Base-by-base conservation (phyloP, 306 rosid species). In the Boehmeria nivea region DNA sequence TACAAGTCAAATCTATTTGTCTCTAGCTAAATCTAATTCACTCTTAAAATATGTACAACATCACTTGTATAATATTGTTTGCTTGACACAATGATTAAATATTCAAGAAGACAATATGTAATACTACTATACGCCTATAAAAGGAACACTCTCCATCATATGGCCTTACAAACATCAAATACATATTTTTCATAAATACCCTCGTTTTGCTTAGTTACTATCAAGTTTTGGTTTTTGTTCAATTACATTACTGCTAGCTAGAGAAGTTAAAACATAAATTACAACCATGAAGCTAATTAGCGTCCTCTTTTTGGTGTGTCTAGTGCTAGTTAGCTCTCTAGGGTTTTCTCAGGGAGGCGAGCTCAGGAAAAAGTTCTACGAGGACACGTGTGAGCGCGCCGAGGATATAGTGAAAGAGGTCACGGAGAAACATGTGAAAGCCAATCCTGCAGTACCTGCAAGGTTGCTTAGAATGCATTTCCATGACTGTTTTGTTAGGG, bases 401-500 rank as follows among this genome's bases (percentile, higher is more conserved):
- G 90, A 83, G 66, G 11, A 65, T 1, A 71, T 77, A 43, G 66
- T 83, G 24, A 34, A 53, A 40, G 53, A 27, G 13, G 57, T 54
- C 22, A 72, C 63, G 12, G 55, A 43, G 39, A 17, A 75, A 14
- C 76, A 57, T 56, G 87, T 80, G 38, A 54, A 60, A 12, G 33
- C 28, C 19, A 72, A 70, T 14, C 74, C 80, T 19, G 11, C 18
- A 13, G 64, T 80, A 45, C 74, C 86, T 0, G 82, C 87, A 42
- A 70, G 63, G 68, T 68, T 83, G 26, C 61, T 83, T 1, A 77
- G 87, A 66, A 6, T 83, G 84, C 91, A 83, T 59, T 80, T 80
- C 63, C 87, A 83, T 45, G 87, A 80, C 43, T 80, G 90, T 54
- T 83, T 83, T 64, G 86, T 80, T 43, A 74, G 80, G 82, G 84